Evolutionary conservation across 164 flowering plant species (phyloP).

Genomic region (Magnolia officinalis): DNA sequence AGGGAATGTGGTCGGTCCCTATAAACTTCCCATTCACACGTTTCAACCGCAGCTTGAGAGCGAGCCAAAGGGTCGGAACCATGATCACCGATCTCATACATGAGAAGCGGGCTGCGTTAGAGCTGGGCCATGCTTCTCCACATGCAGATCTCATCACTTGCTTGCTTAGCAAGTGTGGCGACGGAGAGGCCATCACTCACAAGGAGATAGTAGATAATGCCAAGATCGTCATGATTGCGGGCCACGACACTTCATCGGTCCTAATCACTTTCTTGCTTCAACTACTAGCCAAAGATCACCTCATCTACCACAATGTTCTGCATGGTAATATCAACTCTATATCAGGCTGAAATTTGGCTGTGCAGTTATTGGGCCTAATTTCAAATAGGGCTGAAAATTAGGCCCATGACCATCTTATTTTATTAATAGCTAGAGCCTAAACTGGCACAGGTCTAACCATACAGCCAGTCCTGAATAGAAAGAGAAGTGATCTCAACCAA

Average conservation of each 20-base stretch:
- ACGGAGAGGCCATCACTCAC: conserved; percentile 22
- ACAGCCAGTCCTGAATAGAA: too few relatives aligned
- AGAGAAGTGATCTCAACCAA: too few relatives aligned
- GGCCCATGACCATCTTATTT: too few relatives aligned
- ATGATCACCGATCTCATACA: conserved; percentile 29
- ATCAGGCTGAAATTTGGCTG: too few relatives aligned
- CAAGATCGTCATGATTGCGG: conserved; percentile 52
- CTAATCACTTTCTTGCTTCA: conserved; percentile 49
- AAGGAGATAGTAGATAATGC: conserved; percentile 55
- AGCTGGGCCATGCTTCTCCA: conserved; percentile 31
- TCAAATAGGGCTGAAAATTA: too few relatives aligned
- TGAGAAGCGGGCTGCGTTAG: conserved; percentile 36
- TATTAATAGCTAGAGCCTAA: too few relatives aligned
- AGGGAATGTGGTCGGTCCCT: conserved; percentile 62
- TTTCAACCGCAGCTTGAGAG: conserved; percentile 47
- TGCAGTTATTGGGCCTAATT: too few relatives aligned
- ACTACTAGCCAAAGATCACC: conserved; percentile 35
- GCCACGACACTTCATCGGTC: conserved; percentile 51
- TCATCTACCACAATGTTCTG: conserved; percentile 23
- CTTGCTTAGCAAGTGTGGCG: conserved; percentile 35
- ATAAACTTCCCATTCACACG: conserved; percentile 65
- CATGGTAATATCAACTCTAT: conserved; percentile 15
- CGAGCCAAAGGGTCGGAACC: conserved; percentile 31
- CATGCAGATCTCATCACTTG: conserved; percentile 52
- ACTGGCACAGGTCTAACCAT: too few relatives aligned